Base-by-base conservation (phyloP, 352 stramenopile species). In the Heterotrichella gracilis region DNA sequence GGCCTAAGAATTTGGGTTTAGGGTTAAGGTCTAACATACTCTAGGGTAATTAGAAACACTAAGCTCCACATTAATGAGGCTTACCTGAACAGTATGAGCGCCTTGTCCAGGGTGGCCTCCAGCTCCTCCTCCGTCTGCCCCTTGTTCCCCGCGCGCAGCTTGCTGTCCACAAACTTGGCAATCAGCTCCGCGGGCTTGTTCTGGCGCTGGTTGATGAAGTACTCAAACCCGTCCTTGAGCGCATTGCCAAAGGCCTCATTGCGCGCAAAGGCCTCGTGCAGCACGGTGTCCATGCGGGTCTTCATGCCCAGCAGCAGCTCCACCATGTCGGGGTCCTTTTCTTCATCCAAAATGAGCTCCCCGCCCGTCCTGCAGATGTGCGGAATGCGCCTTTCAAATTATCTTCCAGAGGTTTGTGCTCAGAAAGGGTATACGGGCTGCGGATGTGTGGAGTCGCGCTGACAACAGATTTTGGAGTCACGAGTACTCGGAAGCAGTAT, bases 131-230 rank as follows among this genome's bases (percentile, higher is more conserved):
- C 84, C 2, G 79, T 84, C 3, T 79, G 69, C 82, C 81, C 80
- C 70, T 87, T 88, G 73, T 86, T 86, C 14, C 81, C 81, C 0
- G 79, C 83, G 41, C 84, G 82, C 53, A 94, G 74, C 74, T 90
- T 87, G 2, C 76, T 74, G 71, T 94, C 86, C 4, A 94, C 78
- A 71, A 82, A 94, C 73, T 92, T 90, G 0, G 86, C 86, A 22
- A 94, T 79, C 0, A 90, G 75, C 72, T 92, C 86, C 0, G 85
- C 84, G 9, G 84, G 84, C 9, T 82, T 78, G 68, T 82, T 90
- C 17, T 79, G 76, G 2, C 82, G 82, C 22, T 83, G 80, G 69
- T 90, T 92, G 25, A 90, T 84, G 2, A 85, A 85, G 63, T 81
- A 78, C 71, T 92, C 85, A 78, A 90, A 91, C 2, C 82, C 82